Evolutionary conservation across 1,139 yeast genomes (phyloP), one percentile per base, ranked within the genome.

Genomic region (Hyphopichia pseudoburtonii): DNA sequence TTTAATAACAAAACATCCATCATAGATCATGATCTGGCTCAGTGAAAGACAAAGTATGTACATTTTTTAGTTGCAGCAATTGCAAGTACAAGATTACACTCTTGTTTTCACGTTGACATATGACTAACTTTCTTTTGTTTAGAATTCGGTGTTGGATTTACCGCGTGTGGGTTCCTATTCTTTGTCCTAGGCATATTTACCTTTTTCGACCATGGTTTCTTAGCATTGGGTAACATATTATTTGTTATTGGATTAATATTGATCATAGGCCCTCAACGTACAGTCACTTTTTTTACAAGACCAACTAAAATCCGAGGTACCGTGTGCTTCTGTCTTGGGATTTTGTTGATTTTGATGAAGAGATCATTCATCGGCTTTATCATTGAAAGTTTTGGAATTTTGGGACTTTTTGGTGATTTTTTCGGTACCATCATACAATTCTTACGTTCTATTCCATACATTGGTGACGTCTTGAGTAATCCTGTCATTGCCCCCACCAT

Each of bases 61-160:
- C n/a, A n/a, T n/a, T n/a, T n/a, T n/a, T n/a, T n/a, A n/a, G n/a
- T n/a, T n/a, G n/a, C n/a, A n/a, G n/a, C n/a, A n/a, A n/a, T n/a
- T n/a, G n/a, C n/a, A n/a, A n/a, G n/a, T n/a, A n/a, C n/a, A n/a
- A n/a, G n/a, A n/a, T n/a, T n/a, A n/a, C n/a, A n/a, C n/a, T n/a
- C n/a, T n/a, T n/a, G n/a, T n/a, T n/a, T n/a, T n/a, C 11, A 17
- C 6, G 19, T 19, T 18, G 18, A 10, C n/a, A n/a, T n/a, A 21
- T 21, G 10, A 10, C 23, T 21, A 21, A 21, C 10, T 21, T 7
- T 7, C 10, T 17, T 8, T 33, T 25, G 28, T 25, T 34, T 21
- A 87, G 96, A 89, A 62, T 83, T 83, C 54, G 98, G 98, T 22
- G 97, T 88, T 19, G 96, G 89, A 8, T 86, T 90, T 70, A 87